Evolutionary conservation across 371 early-diverging fungal genomes (phyloP), one percentile per base, ranked within the genome.

Genomic region (Lichtheimia ornata): DNA sequence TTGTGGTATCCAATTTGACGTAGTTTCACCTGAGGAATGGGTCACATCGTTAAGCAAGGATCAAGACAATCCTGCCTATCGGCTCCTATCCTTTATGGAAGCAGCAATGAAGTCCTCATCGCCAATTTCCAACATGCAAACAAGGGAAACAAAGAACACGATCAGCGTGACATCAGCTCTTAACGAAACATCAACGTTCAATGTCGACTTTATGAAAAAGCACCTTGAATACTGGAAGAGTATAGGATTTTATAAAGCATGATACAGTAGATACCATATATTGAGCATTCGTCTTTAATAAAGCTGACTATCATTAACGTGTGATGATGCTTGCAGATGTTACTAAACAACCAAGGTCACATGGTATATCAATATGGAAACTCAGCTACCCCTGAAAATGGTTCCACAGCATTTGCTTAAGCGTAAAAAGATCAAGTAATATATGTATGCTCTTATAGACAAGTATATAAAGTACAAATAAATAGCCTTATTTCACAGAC

Each of bases 21-120:
- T 58, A 0, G 70, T 78, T 1, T 2, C 54, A 3, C 59, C 68
- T 25, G 43, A 35, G 18, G 63, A 73, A 43, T 78, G 79, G 79
- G 57, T 72, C 1, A 41, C 61, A 4, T 42, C 24, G 0, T 58
- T 78, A 3, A n/a, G 64, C n/a, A 58, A 71, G 17, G 64, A 78
- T 24, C 62, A 66, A 20, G 57, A 53, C 2, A 77, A 78, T 45
- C 79, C 79, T 6, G 75, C 73, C 0, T 72, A 67, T 18, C 61
- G 58, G 2, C 54, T 78, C 4, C 53, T 75, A 45, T 57, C 66
- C 3, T 73, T 74, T 40, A 74, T 68, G 51, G 54, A 61, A 35
- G 49, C 27, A 9, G 22, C 40, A 7, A 45, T 53, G 17, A 35
- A 35, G 35, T 35, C 35, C 4, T 42, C 45, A 7, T 15, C 18